Percentiles rank a stretch among this genome's conserved stretches.
phyloP scores from a whole-genome alignment of 108 stramenopile species.

The Chaetoceros tenuissimus region DNA sequence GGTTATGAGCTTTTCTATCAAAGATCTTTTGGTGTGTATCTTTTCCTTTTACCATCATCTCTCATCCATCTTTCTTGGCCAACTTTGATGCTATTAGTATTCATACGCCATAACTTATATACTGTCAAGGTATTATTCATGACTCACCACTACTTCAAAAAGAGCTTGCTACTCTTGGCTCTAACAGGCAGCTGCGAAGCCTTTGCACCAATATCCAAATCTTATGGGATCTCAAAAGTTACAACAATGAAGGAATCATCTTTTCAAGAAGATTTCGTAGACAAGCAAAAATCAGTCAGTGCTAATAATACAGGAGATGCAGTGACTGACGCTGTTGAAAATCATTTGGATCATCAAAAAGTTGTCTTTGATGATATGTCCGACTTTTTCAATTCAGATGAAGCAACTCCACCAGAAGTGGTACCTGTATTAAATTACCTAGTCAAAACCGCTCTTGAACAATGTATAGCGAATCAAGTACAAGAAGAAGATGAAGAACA shows the following conservation, averaged over 20 bases:
- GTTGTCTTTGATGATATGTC: constrained; percentile 9
- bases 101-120: too few relatives aligned
- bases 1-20: too few relatives aligned
- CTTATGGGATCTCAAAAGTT: too few relatives aligned
- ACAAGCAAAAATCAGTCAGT: not conserved
- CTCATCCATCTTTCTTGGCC: constrained; percentile 50
- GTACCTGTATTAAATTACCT: constrained; percentile 7
- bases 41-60: constrained; percentile 49
- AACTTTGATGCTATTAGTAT: too few relatives aligned
- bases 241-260: too few relatives aligned
- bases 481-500: not conserved
- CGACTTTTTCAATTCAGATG: constrained; percentile 5
- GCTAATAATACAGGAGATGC: not conserved
- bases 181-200: too few relatives aligned
- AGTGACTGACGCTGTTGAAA: not conserved
- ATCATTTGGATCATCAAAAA: constrained; percentile 8
- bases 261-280: not conserved
- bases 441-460: constrained; percentile 4
- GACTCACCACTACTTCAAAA: too few relatives aligned
- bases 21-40: constrained; percentile 15
- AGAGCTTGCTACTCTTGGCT: too few relatives aligned
- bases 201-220: too few relatives aligned
- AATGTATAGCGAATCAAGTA: not conserved
- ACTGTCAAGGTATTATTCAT: too few relatives aligned
- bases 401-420: constrained; percentile 7